Evolutionary conservation across 306 rosid species (phyloP).

Genomic region (Trifolium repens): DNA sequence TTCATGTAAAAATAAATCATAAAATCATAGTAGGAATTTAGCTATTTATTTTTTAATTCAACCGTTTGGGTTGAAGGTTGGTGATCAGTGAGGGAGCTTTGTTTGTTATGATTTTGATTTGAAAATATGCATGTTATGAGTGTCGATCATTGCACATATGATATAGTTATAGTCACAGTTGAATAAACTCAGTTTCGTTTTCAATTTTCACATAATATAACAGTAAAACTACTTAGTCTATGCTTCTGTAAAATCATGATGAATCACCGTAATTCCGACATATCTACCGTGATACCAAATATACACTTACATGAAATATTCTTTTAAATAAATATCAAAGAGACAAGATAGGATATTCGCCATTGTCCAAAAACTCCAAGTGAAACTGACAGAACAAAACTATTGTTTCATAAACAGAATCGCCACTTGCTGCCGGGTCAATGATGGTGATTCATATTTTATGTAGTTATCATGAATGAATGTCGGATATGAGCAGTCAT

Average conservation of each 20-base stretch:
- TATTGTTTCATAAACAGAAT: not conserved
- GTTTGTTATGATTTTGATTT: not conserved
- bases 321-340: no score
- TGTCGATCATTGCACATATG: no score
- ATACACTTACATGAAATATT: no score
- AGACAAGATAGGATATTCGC: not conserved
- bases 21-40: slow-evolving; percentile 16
- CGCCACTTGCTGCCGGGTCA: slow-evolving; percentile 1
- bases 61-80: slow-evolving; percentile 17
- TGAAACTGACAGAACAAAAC: not conserved
- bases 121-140: not conserved
- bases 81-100: not conserved
- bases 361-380: not conserved
- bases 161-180: no score
- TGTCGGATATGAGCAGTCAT: slow-evolving; percentile 14
- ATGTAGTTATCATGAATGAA: not conserved
- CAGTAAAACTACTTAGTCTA: no score
- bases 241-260: no score
- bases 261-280: no score
- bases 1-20: not conserved
- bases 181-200: no score
- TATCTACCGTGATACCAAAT: no score
- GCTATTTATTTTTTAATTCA: not conserved
- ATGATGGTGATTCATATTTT: slow-evolving; percentile 4
- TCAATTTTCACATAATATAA: no score